Conservation (phyloP, 148 eudicot species). For the Heliosperma pusillum region DNA sequence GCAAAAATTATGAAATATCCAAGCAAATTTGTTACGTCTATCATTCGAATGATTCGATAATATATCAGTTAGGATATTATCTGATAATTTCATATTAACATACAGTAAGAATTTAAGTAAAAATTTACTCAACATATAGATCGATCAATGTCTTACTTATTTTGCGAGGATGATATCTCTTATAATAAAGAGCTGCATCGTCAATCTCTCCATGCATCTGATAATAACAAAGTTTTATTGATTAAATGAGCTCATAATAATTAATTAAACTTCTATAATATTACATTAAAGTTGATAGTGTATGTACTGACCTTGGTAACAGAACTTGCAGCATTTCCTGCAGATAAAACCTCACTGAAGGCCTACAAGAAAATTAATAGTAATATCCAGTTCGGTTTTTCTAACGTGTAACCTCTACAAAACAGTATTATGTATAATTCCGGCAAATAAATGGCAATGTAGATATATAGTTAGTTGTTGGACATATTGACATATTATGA, state of each 20-base stretch:
- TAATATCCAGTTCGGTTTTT: background rate
- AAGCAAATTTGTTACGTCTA: background rate
- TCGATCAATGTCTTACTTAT: constrained; percentile 9
- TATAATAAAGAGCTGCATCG: constrained; percentile 4
- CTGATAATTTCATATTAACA: no score
- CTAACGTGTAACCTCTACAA: no score
- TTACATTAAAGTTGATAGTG: background rate
- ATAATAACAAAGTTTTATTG: background rate
- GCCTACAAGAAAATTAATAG: background rate
- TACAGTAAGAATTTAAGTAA: background rate
- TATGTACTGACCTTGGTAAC: constrained; percentile 11
- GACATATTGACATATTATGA: no score
- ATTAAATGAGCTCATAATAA: background rate
- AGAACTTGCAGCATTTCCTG: constrained; percentile 12
- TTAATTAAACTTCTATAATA: background rate
- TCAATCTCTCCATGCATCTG: constrained; percentile 7
- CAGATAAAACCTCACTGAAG: constrained; percentile 22
- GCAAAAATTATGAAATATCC: background rate
- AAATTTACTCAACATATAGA: background rate
- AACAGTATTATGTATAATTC: no score
- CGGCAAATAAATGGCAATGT: no score
- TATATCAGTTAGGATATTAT: no score
- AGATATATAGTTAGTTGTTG: no score
- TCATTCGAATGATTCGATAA: no score
- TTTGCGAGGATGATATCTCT: constrained; percentile 1